These are phyloP conservation scores for Termitomyces sp. DNA, from an alignment of 768 basidiomycete genomes.

Conservation along the genomic window DNA sequence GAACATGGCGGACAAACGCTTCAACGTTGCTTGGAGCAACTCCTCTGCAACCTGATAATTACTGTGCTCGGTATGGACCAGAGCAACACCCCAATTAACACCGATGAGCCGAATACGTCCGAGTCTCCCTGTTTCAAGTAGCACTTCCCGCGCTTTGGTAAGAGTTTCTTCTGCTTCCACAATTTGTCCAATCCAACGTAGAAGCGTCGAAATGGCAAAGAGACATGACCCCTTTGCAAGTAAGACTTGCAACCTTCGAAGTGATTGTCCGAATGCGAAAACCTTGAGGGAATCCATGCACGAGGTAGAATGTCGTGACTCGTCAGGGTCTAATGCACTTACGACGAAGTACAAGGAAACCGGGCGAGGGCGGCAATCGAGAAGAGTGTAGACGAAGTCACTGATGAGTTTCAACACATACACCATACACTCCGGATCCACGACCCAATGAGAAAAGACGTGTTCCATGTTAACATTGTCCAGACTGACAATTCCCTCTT, in stretches of 20 bases:
- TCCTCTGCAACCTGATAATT: constrained; percentile 1
- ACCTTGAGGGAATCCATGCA: neutral
- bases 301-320: neutral
- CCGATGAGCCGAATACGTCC: neutral
- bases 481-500: neutral
- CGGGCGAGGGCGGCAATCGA: constrained; percentile 2
- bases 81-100: neutral
- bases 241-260: neutral
- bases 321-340: neutral
- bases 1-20: neutral
- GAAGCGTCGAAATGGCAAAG: neutral
- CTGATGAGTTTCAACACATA: neutral
- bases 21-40: neutral
- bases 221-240: neutral
- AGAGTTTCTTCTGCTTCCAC: neutral
- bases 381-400: neutral
- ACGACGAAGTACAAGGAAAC: neutral
- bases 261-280: neutral
- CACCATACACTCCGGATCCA: neutral
- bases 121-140: neutral
- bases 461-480: constrained; percentile 10
- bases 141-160: neutral
- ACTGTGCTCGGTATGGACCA: neutral
- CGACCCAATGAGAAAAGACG: constrained; percentile 2
- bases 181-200: neutral